phyloP scores from a whole-genome alignment of 2,329 filamentous ascomycete species.

The Knoxdaviesia proteae region DNA sequence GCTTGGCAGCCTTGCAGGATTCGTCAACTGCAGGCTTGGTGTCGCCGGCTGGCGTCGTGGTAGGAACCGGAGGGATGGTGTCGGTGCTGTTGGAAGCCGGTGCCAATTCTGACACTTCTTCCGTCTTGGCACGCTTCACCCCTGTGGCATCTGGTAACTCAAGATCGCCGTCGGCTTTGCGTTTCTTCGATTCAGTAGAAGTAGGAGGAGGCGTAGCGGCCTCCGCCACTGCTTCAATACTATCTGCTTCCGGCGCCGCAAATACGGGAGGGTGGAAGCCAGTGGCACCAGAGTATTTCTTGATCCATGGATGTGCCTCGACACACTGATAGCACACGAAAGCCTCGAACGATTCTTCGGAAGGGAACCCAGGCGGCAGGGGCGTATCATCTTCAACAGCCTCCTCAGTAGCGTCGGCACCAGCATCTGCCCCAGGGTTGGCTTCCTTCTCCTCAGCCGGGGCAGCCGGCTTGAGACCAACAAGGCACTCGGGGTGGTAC shows the following conservation, averaged over 20 bases:
- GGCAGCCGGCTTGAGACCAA: slow-evolving; percentile 49
- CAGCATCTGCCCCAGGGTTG: slow-evolving; percentile 2
- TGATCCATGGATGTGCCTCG: slow-evolving; percentile 76
- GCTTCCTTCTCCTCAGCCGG: slow-evolving; percentile 5
- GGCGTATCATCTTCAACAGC: slow-evolving; percentile 38
- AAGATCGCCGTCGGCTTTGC: slow-evolving; percentile 34
- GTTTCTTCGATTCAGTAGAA: slow-evolving; percentile 31
- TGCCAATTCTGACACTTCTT: slow-evolving; percentile 9
- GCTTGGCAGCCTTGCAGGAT: slow-evolving; percentile 36
- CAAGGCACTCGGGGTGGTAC: slow-evolving; percentile 87
- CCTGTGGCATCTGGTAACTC: slow-evolving; percentile 13
- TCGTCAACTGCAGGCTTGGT: too few relatives aligned
- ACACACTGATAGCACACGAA: slow-evolving; percentile 92
- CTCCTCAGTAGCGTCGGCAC: slow-evolving; percentile 11
- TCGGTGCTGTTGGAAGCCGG: slow-evolving; percentile 3
- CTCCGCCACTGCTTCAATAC: slow-evolving; percentile 2
- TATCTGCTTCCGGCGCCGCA: slow-evolving; percentile 4
- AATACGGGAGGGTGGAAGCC: slow-evolving; percentile 66
- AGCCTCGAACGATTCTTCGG: slow-evolving; percentile 72
- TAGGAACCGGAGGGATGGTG: too few relatives aligned
- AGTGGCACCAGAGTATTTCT: slow-evolving; percentile 56
- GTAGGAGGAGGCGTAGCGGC: slow-evolving; percentile 1
- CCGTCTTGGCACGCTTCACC: slow-evolving; percentile 32
- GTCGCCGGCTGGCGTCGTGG: too few relatives aligned
- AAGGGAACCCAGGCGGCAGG: slow-evolving; percentile 67